Evolutionary conservation across 2,329 filamentous ascomycete species (phyloP).

Genomic region (Aspergillus pseudonomiae): DNA sequence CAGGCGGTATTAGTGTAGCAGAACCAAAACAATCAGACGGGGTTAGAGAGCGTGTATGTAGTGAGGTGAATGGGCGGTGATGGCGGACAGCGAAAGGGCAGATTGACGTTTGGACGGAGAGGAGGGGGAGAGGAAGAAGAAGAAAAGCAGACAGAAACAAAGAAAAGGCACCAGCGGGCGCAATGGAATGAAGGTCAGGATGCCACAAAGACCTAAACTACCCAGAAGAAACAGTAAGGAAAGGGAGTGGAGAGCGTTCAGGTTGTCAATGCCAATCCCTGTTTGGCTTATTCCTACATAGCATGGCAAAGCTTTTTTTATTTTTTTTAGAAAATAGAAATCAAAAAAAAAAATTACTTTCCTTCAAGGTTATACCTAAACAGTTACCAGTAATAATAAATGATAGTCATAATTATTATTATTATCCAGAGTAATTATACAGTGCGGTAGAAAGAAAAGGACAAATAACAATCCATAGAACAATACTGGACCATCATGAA

Average conservation of each 20-base stretch:
- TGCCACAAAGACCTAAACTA: conserved; percentile 3
- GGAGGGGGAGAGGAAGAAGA: conserved; percentile 4
- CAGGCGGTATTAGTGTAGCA: background rate
- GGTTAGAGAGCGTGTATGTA: background rate
- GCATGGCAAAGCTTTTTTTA: conserved; percentile 2
- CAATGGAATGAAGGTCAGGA: conserved; percentile 5
- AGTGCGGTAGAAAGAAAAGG: background rate
- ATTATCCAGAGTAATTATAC: background rate
- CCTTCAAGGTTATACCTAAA: no score
- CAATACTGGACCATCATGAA: background rate
- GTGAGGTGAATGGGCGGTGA: background rate
- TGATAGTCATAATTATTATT: background rate
- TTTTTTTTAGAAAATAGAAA: no score
- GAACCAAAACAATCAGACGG: background rate
- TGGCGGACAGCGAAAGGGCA: background rate
- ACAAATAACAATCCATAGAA: background rate
- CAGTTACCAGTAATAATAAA: background rate
- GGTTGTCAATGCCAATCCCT: conserved; percentile 9
- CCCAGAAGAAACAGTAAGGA: background rate
- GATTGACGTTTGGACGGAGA: background rate
- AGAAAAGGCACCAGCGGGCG: conserved; percentile 2
- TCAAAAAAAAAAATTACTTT: no score
- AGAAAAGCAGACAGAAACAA: conserved; percentile 9
- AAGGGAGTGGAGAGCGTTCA: conserved; percentile 1
- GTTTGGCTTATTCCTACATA: conserved; percentile 4